These are phyloP conservation scores for Boletellus emodensis DNA, from an alignment of 768 basidiomycete genomes.

Conservation along the genomic window DNA sequence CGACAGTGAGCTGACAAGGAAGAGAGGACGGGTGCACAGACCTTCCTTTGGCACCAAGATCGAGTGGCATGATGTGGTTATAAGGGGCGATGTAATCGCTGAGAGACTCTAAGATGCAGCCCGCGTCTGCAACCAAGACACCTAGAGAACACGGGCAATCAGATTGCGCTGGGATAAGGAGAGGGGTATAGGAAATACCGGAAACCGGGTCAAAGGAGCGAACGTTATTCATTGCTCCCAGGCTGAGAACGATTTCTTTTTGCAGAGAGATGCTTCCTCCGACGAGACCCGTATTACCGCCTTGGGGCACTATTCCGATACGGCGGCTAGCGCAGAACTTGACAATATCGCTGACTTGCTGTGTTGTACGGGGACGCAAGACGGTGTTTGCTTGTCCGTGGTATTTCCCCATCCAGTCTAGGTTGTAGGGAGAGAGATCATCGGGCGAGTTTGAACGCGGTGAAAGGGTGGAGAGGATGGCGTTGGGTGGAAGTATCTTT, in stretches of 20 bases:
- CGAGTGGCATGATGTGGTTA: slow-evolving; percentile 94
- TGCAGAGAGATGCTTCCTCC: slow-evolving; percentile 88
- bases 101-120: slow-evolving; percentile 86
- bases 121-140: slow-evolving; percentile 88
- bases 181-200: slow-evolving; percentile 40
- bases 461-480: slow-evolving; percentile 66
- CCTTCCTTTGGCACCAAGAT: slow-evolving; percentile 96
- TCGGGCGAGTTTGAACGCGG: slow-evolving; percentile 44
- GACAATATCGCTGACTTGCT: slow-evolving; percentile 85
- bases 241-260: slow-evolving; percentile 83
- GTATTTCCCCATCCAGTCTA: slow-evolving; percentile 97
- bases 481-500: slow-evolving; percentile 55
- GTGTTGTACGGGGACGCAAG: slow-evolving; percentile 80
- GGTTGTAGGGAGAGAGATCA: slow-evolving; percentile 78
- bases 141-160: slow-evolving; percentile 43
- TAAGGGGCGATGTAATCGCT: slow-evolving; percentile 82
- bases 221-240: slow-evolving; percentile 77
- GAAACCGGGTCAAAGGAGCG: slow-evolving; percentile 83
- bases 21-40: slow-evolving; percentile 27
- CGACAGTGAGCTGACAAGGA: slow-evolving; percentile 1
- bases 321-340: slow-evolving; percentile 78
- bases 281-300: slow-evolving; percentile 97
- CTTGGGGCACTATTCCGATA: slow-evolving; percentile 94
- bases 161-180: slow-evolving; percentile 4
- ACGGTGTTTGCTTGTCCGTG: slow-evolving; percentile 80